Conservation (phyloP, 768 basidiomycete genomes). For the Phanerochaete sordida region DNA sequence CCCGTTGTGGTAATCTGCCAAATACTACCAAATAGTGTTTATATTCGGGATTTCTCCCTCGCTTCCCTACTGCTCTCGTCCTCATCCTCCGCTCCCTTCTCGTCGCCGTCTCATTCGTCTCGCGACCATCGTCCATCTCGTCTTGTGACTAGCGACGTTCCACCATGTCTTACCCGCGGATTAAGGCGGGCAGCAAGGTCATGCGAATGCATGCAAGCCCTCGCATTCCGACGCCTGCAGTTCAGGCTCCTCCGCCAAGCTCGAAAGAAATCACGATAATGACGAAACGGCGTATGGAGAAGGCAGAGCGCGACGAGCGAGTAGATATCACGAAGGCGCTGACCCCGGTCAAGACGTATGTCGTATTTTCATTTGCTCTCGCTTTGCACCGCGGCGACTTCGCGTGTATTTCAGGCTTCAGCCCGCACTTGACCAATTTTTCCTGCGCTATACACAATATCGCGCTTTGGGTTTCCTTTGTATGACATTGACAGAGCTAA, state of each 20-base stretch:
- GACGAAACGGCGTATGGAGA: conserved; percentile 15
- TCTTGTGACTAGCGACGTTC: background rate
- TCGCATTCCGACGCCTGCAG: too few relatives aligned
- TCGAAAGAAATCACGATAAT: background rate
- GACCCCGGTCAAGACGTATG: conserved; percentile 36
- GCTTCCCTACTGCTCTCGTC: background rate
- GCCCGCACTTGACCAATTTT: too few relatives aligned
- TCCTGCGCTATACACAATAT: too few relatives aligned
- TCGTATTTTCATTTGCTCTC: background rate
- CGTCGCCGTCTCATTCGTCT: too few relatives aligned
- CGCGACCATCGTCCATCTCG: background rate
- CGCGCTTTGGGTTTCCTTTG: too few relatives aligned
- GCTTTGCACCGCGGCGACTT: too few relatives aligned
- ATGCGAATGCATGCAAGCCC: background rate
- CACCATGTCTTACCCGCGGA: conserved; percentile 1
- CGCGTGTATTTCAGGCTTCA: too few relatives aligned
- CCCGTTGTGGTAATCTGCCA: background rate
- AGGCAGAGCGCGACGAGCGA: conserved; percentile 42
- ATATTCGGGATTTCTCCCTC: background rate
- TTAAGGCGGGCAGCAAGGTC: background rate
- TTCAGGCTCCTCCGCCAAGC: background rate
- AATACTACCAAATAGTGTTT: background rate
- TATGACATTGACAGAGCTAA: too few relatives aligned
- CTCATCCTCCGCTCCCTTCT: background rate
- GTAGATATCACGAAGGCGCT: conserved; percentile 33